Evolutionary conservation across 495 filamentous ascomycete species (phyloP), one percentile per base, ranked within the genome.

Genomic region (Talaromyces thailandensis): DNA sequence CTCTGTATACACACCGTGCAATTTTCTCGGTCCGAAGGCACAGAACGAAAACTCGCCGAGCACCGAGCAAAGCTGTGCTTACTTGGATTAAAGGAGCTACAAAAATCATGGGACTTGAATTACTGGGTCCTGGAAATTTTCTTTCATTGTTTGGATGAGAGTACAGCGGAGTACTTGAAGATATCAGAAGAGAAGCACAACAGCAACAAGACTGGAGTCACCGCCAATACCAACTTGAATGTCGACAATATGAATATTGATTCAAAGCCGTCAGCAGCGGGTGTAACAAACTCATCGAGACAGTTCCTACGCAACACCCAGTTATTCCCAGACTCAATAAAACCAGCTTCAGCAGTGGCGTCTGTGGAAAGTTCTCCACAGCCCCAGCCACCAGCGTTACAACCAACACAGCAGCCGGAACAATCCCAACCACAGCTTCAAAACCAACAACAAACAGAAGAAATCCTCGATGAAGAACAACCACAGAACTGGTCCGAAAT

Each of bases 1-100:
- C 64, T 81, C 5, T 81, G 78, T 58, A 79, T 79, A 63, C 78
- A 79, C 59, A 79, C 78, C 4, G 76, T 81, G 25, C 69, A 73
- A 56, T 75, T 75, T 60, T 72, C 73, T 12, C 72, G 77, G 25
- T 68, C 70, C 0, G 65, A 68, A 7, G 69, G 70, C 7, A 76
- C 76, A 18, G 68, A 73, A 1, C 70, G 74, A 0, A 78, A 76
- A 37, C 65, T 81, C 1, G 76, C 78, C 25, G 77, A 81, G 55
- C 75, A 80, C 64, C 71, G 78, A 31, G 78, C 78, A 2, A 72
- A 79, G 14, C 60, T 80, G 3, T 81, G 78, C 59, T 68, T 81
- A 0, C 65, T 81, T 2, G 75, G 77, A 0, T 55, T 81, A 8
- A 73, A 79, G 50, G 78, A 81, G 50, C 63, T 81, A 28, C 78